These are phyloP conservation scores for Dentipellis fragilis DNA, from an alignment of 768 basidiomycete species.

Conservation along the genomic window DNA sequence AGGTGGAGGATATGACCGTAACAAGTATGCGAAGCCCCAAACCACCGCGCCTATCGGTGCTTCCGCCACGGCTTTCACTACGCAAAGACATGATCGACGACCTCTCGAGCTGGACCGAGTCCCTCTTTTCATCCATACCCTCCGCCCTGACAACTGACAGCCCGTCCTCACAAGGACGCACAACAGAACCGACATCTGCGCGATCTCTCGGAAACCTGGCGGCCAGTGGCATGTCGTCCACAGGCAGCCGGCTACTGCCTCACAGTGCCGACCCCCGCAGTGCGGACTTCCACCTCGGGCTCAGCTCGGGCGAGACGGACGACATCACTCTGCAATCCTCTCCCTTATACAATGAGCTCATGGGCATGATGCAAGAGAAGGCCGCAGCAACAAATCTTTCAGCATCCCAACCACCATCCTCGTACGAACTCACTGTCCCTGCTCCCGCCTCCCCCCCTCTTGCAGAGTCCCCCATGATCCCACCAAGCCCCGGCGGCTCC, in stretches of 20 bases:
- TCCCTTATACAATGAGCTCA: constrained; percentile 13
- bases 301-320: background rate
- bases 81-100: constrained; percentile 12
- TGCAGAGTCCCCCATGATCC: background rate
- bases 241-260: background rate
- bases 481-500: background rate
- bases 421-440: background rate
- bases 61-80: constrained; percentile 13
- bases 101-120: constrained; percentile 13
- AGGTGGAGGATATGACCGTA: background rate
- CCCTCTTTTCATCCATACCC: constrained; percentile 12
- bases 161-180: background rate
- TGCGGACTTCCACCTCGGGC: background rate
- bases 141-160: background rate
- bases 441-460: background rate
- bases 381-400: background rate
- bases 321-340: constrained; percentile 3
- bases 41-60: constrained; percentile 8
- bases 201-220: background rate
- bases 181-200: background rate
- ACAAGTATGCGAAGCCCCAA: background rate
- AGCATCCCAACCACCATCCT: constrained; percentile 1
- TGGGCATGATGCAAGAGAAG: constrained; percentile 15
- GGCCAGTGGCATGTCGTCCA: background rate
- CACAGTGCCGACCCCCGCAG: background rate